These are phyloP conservation scores for Leccinum brunneo-olivaceum DNA, from an alignment of 1,284 basidiomycete genomes.

Conservation along the genomic window DNA sequence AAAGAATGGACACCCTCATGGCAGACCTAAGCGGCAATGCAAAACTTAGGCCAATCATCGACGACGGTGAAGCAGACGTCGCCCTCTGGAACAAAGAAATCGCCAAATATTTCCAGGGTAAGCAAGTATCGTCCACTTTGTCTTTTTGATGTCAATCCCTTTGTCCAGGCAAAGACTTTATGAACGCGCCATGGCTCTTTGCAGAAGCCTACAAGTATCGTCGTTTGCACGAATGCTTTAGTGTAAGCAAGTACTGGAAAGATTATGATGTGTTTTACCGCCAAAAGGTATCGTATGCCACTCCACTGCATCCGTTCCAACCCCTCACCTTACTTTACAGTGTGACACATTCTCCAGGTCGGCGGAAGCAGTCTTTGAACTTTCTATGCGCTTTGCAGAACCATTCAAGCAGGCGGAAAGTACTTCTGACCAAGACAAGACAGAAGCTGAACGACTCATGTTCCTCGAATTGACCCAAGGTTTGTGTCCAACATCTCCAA, in stretches of 20 bases:
- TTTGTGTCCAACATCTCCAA: slow-evolving; percentile 21
- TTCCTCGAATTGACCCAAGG: slow-evolving; percentile 93
- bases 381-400: slow-evolving; percentile 88
- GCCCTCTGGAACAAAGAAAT: slow-evolving; percentile 97
- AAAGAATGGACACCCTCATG: slow-evolving; percentile 83
- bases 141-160: background rate
- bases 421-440: slow-evolving; percentile 50
- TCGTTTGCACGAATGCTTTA: slow-evolving; percentile 93
- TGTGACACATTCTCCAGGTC: slow-evolving; percentile 97
- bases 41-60: slow-evolving; percentile 79
- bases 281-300: slow-evolving; percentile 59
- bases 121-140: slow-evolving; percentile 7
- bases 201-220: slow-evolving; percentile 99
- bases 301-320: background rate
- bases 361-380: slow-evolving; percentile 87
- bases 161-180: slow-evolving; percentile 79
- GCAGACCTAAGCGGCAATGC: slow-evolving; percentile 73
- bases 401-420: slow-evolving; percentile 65
- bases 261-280: slow-evolving; percentile 89
- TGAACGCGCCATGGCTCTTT: slow-evolving; percentile 94
- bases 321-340: slow-evolving; percentile 32
- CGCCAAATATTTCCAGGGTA: slow-evolving; percentile 87
- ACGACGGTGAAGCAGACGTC: slow-evolving; percentile 92
- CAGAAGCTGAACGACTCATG: slow-evolving; percentile 81
- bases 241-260: slow-evolving; percentile 86